Evolutionary conservation across 768 basidiomycete genomes (phyloP).

Genomic region (Mycena crocata): DNA sequence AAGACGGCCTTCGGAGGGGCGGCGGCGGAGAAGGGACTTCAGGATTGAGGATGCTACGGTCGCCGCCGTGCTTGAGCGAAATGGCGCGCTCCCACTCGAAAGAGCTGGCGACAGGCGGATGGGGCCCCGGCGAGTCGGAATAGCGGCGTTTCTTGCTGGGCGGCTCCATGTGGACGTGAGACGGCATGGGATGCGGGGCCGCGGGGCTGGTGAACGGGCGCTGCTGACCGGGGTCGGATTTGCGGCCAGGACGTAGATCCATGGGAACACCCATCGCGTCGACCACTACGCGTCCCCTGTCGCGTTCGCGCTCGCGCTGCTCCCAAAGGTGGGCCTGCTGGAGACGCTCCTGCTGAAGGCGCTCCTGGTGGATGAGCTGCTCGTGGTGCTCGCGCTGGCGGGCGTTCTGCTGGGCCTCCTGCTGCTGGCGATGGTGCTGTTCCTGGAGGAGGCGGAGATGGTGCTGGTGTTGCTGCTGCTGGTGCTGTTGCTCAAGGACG

Average conservation of each 20-base stretch:
- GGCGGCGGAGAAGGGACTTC: slow-evolving; percentile 1
- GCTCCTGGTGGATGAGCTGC: slow-evolving; percentile 37
- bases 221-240: slow-evolving; percentile 37
- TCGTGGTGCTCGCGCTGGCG: slow-evolving; percentile 35
- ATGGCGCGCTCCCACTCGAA: slow-evolving; percentile 29
- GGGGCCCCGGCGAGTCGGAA: slow-evolving; percentile 47
- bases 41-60: slow-evolving; percentile 34
- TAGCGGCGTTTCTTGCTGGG: slow-evolving; percentile 58
- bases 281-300: neutral
- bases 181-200: slow-evolving; percentile 15
- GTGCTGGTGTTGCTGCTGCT: slow-evolving; percentile 35
- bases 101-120: slow-evolving; percentile 5
- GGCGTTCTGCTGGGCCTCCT: slow-evolving; percentile 36
- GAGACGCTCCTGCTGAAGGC: too few species aligned
- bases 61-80: slow-evolving; percentile 33
- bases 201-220: slow-evolving; percentile 28
- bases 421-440: slow-evolving; percentile 35
- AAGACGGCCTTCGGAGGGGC: slow-evolving; percentile 6
- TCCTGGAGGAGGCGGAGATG: slow-evolving; percentile 35
- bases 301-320: neutral
- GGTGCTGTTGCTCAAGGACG: slow-evolving; percentile 32
- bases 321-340: slow-evolving; percentile 31
- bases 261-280: slow-evolving; percentile 11
- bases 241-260: slow-evolving; percentile 28
- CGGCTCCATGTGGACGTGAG: slow-evolving; percentile 30